Evolutionary conservation across 768 basidiomycete species (phyloP), one percentile per base, ranked within the genome.

Genomic region (Auriscalpium orientale): DNA sequence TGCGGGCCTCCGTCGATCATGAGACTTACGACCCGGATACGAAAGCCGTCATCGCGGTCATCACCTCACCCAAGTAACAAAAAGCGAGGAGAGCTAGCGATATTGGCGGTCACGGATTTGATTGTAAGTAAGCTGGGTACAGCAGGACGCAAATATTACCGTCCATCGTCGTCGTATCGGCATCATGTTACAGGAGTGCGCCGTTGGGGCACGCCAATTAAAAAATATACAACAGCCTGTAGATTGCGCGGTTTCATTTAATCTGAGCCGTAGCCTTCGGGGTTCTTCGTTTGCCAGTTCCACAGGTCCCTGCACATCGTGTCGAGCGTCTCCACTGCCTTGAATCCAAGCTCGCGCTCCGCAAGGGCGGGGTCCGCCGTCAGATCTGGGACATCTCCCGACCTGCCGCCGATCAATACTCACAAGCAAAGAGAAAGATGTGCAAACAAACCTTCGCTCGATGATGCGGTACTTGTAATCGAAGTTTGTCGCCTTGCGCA

Each of bases 201-300:
- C 28, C 28, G 28, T 28, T 28, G 28, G 28, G 28, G 4, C 28
- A 28, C 28, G 28, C 28, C 2, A 28, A 28, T 28, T n/a, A n/a
- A 28, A 28, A 28, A 5, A 28, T 28, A 28, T 28, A 28, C 28
- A 2, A 28, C 22, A 28, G 22, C 22, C 22, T 28, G 28, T 28
- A 28, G 4, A 28, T 20, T 16, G 18, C 13, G 6, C 15, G 13
- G 8, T 4, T 21, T 13, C 28, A 13, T 12, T 52, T 21, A 60
- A 43, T 59, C 60, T 49, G 36, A 38, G 37, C 54, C 77, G 60
- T 90, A 97, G 3, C 94, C 94, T 34, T 80, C 67, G 8, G 89
- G 91, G 65, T 97, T 91, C 70, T 84, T 90, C n/a, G 83, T 84
- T 75, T 98, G 95, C 92, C 95, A 99, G 74, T 95, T 95, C 97